Percentiles rank a stretch among this genome's conserved stretches.
phyloP scores from a whole-genome alignment of 257 asterid species.

The Prunella vulgaris region DNA sequence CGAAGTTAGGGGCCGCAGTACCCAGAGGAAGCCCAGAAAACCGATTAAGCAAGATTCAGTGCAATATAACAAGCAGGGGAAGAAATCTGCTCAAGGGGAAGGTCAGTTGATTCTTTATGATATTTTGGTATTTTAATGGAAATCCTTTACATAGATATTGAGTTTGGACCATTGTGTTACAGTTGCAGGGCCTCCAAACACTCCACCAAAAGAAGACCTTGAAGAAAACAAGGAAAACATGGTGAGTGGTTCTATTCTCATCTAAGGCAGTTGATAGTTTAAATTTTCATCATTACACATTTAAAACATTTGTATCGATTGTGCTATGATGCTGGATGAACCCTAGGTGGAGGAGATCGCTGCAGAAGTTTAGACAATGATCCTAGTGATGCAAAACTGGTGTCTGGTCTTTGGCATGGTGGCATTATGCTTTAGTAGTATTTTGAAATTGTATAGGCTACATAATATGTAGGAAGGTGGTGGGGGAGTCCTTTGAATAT shows the following conservation, averaged over 20 bases:
- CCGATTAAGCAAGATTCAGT: constrained; percentile 45
- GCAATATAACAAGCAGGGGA: constrained; percentile 40
- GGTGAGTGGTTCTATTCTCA: constrained; percentile 35
- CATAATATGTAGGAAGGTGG: constrained; percentile 16
- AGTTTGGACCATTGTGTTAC: neutral
- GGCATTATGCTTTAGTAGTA: neutral
- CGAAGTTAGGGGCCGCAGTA: constrained; percentile 35
- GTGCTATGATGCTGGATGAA: constrained; percentile 34
- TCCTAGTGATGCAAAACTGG: neutral
- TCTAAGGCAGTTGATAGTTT: neutral
- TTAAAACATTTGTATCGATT: neutral
- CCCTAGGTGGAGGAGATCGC: constrained; percentile 35
- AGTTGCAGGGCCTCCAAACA: constrained; percentile 36
- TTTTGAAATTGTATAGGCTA: constrained; percentile 38
- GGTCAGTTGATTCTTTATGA: constrained; percentile 1
- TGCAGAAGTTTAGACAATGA: constrained; percentile 35
- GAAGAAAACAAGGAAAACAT: constrained; percentile 80
- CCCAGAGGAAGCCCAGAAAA: constrained; percentile 48
- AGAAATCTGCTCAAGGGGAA: constrained; percentile 45
- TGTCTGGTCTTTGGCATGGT: constrained; percentile 13
- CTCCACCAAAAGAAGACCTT: constrained; percentile 43
- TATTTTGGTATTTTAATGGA: neutral
- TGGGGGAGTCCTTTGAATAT: constrained; percentile 9
- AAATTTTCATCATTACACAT: neutral
- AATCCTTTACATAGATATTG: neutral